A percentile compares a stretch with the other conserved stretches of the same genome.
Evolutionary conservation across 192 early-diverging fungal genomes (phyloP).

Genomic region (Umbelopsis isabellina): DNA sequence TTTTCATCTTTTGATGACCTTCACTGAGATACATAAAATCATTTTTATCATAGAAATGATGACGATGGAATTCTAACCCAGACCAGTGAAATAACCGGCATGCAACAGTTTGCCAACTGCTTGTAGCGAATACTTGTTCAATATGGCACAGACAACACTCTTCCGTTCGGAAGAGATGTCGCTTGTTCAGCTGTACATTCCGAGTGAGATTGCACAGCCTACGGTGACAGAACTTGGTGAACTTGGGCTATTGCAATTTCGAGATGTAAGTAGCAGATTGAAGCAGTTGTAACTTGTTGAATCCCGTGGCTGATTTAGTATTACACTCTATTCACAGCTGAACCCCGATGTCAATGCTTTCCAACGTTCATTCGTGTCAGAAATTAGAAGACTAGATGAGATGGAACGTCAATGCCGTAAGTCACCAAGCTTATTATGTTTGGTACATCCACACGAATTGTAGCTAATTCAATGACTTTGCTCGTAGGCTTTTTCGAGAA

Average conservation of each 20-base stretch:
- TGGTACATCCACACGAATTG: not conserved
- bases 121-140: slow-evolving; percentile 23
- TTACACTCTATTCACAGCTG: slow-evolving; percentile 53
- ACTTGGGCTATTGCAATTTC: slow-evolving; percentile 91
- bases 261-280: slow-evolving; percentile 69
- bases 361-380: slow-evolving; percentile 92
- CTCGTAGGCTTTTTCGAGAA: slow-evolving; percentile 74
- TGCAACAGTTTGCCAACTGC: not conserved
- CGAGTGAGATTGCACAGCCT: slow-evolving; percentile 88
- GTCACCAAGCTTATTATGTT: slow-evolving; percentile 27
- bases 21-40: too few species aligned
- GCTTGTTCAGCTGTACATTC: slow-evolving; percentile 94
- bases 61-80: not conserved
- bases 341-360: slow-evolving; percentile 96
- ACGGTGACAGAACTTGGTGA: slow-evolving; percentile 95
- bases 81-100: not conserved
- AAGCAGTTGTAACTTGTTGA: not conserved
- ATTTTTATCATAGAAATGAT: slow-evolving; percentile 11
- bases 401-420: slow-evolving; percentile 94
- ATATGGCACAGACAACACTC: slow-evolving; percentile 58
- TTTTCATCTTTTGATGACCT: too few species aligned
- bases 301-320: not conserved
- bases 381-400: slow-evolving; percentile 95
- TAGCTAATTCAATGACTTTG: not conserved
- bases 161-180: slow-evolving; percentile 97